phyloP scores from a whole-genome alignment of 2,329 filamentous ascomycete species.

The Tolypocladium sp. region DNA sequence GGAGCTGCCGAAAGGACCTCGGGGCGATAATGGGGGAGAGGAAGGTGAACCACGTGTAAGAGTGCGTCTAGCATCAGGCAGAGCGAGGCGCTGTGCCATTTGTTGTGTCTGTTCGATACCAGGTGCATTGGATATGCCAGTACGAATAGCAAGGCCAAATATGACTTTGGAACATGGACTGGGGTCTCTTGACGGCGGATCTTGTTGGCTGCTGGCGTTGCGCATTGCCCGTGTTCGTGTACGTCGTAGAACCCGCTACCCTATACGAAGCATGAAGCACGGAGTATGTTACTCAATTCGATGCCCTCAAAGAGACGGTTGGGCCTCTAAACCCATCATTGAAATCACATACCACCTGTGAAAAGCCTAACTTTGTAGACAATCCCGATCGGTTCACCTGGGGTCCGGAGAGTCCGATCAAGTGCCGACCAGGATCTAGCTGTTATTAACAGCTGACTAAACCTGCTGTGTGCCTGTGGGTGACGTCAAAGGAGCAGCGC shows the following conservation, averaged over 20 bases:
- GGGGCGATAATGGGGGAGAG: constrained; percentile 20
- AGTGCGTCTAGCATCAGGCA: not conserved
- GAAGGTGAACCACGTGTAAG: constrained; percentile 13
- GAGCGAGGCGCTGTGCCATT: not conserved
- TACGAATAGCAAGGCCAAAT: not conserved
- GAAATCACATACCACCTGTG: too few species aligned
- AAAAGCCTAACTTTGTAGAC: too few species aligned
- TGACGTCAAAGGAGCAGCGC: not conserved
- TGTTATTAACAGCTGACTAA: not conserved
- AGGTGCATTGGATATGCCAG: not conserved
- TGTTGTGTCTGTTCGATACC: not conserved
- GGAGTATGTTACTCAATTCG: too few species aligned
- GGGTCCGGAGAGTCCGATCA: not conserved
- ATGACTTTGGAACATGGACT: not conserved
- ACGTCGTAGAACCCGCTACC: too few species aligned
- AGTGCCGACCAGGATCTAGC: too few species aligned
- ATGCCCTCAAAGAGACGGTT: too few species aligned
- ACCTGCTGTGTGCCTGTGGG: not conserved
- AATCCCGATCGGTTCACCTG: too few species aligned
- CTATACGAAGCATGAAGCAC: too few species aligned
- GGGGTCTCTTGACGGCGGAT: not conserved
- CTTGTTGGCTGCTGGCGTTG: not conserved
- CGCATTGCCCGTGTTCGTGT: not conserved
- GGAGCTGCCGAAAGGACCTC: constrained; percentile 42
- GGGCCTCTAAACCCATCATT: too few species aligned